These are phyloP conservation scores for Hymenoscyphus occultus DNA, from an alignment of 2,329 filamentous ascomycete genomes.

Conservation along the genomic window DNA sequence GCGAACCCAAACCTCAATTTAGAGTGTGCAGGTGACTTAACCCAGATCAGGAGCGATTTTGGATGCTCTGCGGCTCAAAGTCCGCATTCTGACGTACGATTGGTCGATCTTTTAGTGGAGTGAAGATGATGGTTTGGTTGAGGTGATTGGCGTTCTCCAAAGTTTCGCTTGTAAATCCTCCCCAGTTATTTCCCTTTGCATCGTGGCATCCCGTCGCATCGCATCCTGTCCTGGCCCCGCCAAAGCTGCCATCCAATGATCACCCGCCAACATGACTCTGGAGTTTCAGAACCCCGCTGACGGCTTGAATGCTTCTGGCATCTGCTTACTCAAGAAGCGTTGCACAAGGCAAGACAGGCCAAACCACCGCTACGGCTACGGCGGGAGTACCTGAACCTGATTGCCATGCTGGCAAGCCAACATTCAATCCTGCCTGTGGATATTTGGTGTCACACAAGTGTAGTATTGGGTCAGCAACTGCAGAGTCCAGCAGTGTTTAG, in stretches of 20 bases:
- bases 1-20: not conserved
- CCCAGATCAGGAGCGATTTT: no score
- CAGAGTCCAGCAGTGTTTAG: not conserved
- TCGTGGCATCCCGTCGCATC: conserved; percentile 1
- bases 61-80: conserved; percentile 1
- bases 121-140: not conserved
- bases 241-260: conserved; percentile 2
- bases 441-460: not conserved
- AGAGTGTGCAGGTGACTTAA: not conserved
- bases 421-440: not conserved
- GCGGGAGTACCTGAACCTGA: conserved; percentile 10
- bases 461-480: not conserved
- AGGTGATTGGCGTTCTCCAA: not conserved
- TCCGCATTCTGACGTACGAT: not conserved
- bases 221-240: not conserved
- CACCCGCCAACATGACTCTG: conserved; percentile 1
- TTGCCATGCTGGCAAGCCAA: not conserved
- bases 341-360: not conserved
- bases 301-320: not conserved
- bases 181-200: not conserved
- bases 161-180: conserved; percentile 3
- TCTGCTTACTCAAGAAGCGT: not conserved
- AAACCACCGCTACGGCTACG: conserved; percentile 2
- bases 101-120: not conserved
- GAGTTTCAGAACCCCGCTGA: conserved; percentile 2